These are phyloP conservation scores for Cyberlindnera xylosilytica DNA, from an alignment of 805 yeast genomes.

Conservation along the genomic window DNA sequence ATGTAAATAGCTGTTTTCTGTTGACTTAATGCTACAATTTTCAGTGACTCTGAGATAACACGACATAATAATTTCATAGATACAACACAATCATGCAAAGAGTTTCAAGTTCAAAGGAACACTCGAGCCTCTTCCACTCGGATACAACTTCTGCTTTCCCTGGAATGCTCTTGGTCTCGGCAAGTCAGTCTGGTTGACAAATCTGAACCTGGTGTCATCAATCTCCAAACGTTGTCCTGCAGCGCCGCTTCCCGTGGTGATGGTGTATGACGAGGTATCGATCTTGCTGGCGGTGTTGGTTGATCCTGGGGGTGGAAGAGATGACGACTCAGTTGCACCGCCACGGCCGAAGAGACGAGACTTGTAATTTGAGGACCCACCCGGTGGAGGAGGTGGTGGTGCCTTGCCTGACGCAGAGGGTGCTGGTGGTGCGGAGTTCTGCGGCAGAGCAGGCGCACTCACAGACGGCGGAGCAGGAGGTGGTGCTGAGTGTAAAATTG, in stretches of 20 bases:
- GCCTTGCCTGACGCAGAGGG: slow-evolving; percentile 14
- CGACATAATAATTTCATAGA: too few species aligned
- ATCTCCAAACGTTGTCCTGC: slow-evolving; percentile 40
- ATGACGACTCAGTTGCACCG: slow-evolving; percentile 18
- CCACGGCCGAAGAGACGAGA: slow-evolving; percentile 17
- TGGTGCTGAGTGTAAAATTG: slow-evolving; percentile 8
- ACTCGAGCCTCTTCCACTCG: slow-evolving; percentile 86
- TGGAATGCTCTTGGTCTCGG: slow-evolving; percentile 87
- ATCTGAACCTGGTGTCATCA: slow-evolving; percentile 26
- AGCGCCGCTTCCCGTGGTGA: slow-evolving; percentile 24
- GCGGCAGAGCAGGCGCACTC: slow-evolving; percentile 26
- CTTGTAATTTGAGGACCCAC: slow-evolving; percentile 23
- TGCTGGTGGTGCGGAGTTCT: slow-evolving; percentile 18
- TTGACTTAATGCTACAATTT: too few species aligned
- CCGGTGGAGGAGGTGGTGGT: slow-evolving; percentile 23
- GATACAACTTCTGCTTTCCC: slow-evolving; percentile 74
- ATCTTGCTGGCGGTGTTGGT: slow-evolving; percentile 20
- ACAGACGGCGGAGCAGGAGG: slow-evolving; percentile 13
- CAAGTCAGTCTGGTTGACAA: slow-evolving; percentile 55
- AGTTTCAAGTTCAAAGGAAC: slow-evolving; percentile 17
- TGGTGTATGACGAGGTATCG: slow-evolving; percentile 28
- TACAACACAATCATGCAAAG: slow-evolving; percentile 12
- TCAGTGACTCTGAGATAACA: neutral
- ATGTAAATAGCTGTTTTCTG: neutral
- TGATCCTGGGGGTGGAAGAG: slow-evolving; percentile 10